A percentile compares a stretch with the other conserved stretches of the same genome.
phyloP scores from a whole-genome alignment of 257 asterid genomes.

The Rhazya stricta region DNA sequence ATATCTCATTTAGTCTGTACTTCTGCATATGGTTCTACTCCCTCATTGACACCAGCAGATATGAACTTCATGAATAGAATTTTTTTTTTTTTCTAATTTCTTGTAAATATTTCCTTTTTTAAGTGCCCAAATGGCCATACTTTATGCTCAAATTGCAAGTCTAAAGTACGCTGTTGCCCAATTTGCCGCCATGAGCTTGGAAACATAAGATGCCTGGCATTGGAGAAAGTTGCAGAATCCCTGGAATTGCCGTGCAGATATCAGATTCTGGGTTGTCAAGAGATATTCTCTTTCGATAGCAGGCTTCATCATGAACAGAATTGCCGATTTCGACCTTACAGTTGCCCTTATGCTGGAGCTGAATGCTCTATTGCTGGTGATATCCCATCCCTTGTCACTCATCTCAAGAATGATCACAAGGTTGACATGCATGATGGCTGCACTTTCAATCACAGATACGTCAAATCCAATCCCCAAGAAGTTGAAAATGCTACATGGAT shows the following conservation, averaged over 20 bases:
- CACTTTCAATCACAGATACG: slow-evolving; percentile 48
- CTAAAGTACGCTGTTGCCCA: slow-evolving; percentile 25
- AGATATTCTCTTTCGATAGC: slow-evolving; percentile 31
- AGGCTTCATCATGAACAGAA: slow-evolving; percentile 36
- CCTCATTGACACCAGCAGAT: not conserved
- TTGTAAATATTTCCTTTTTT: not conserved
- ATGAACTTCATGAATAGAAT: not conserved
- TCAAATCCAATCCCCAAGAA: slow-evolving; percentile 38
- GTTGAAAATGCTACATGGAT: slow-evolving; percentile 43
- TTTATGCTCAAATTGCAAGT: slow-evolving; percentile 6
- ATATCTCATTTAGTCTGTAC: not conserved
- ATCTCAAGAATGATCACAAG: slow-evolving; percentile 38
- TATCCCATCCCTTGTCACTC: slow-evolving; percentile 29
- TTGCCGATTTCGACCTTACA: slow-evolving; percentile 34
- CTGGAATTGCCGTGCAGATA: slow-evolving; percentile 38
- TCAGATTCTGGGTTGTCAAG: slow-evolving; percentile 35
- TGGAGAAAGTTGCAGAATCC: slow-evolving; percentile 43
- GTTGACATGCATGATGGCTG: slow-evolving; percentile 41
- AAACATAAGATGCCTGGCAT: slow-evolving; percentile 44
- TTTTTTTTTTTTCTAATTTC: not conserved
- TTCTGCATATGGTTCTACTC: not conserved
- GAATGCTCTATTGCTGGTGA: slow-evolving; percentile 36
- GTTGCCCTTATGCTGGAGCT: slow-evolving; percentile 45
- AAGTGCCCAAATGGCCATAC: slow-evolving; percentile 9
- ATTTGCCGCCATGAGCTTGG: slow-evolving; percentile 45